These are phyloP conservation scores for Termitomyces sp. DNA, from an alignment of 768 basidiomycete species.

Conservation along the genomic window DNA sequence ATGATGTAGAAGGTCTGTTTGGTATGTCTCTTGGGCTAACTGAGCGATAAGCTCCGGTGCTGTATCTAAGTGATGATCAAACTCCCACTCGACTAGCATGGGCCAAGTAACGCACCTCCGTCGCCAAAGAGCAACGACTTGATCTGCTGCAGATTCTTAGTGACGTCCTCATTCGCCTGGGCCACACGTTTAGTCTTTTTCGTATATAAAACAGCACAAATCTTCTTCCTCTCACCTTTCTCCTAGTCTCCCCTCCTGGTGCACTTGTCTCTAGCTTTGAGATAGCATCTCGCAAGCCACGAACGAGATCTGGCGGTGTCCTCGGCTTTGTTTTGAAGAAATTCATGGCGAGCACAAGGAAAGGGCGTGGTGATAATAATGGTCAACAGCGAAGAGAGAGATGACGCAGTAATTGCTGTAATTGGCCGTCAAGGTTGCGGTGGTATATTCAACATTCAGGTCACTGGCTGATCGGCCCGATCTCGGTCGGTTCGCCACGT, in stretches of 20 bases:
- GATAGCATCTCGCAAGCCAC: constrained; percentile 75
- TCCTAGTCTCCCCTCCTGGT: constrained; percentile 70
- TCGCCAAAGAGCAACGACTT: constrained; percentile 87
- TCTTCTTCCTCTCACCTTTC: constrained; percentile 56
- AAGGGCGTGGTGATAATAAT: background rate
- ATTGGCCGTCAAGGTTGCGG: constrained; percentile 12
- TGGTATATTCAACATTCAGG: constrained; percentile 7
- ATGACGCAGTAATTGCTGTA: constrained; percentile 11
- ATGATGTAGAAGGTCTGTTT: constrained; percentile 78
- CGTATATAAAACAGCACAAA: background rate
- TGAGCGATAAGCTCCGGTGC: constrained; percentile 89
- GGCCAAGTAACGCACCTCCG: constrained; percentile 53
- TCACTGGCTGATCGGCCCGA: background rate
- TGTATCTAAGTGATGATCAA: constrained; percentile 49
- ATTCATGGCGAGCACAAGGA: constrained; percentile 55
- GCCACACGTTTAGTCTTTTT: background rate
- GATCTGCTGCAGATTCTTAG: constrained; percentile 87
- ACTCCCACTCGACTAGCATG: background rate
- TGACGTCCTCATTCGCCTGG: constrained; percentile 86
- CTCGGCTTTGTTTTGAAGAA: constrained; percentile 93
- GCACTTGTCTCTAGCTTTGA: constrained; percentile 70
- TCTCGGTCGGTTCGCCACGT: constrained; percentile 6
- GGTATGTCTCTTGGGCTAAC: constrained; percentile 94
- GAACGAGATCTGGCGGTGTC: constrained; percentile 85
- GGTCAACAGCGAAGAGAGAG: background rate